These are phyloP conservation scores for Debaryomyces singareniensis DNA, from an alignment of 1,139 yeast species.

Conservation along the genomic window DNA sequence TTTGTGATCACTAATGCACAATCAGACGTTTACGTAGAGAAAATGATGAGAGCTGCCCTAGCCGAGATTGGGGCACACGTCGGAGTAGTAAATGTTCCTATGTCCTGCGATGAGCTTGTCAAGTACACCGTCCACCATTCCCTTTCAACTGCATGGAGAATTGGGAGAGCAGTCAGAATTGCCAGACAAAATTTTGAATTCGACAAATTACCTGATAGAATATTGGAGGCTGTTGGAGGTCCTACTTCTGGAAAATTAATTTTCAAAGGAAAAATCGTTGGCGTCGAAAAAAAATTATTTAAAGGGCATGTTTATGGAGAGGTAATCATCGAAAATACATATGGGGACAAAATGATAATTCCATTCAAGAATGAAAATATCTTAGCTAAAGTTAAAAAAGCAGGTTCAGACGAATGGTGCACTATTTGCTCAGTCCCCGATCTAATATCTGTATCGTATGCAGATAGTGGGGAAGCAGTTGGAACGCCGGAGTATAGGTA, in stretches of 20 bases:
- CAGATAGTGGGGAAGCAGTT: constrained; percentile 38
- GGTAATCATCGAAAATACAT: constrained; percentile 27
- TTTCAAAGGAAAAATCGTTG: constrained; percentile 39
- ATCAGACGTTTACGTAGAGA: constrained; percentile 27
- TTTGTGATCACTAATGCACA: constrained; percentile 28
- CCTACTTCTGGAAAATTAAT: constrained; percentile 23
- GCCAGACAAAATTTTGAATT: constrained; percentile 29
- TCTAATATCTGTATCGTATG: constrained; percentile 35
- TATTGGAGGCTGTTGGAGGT: constrained; percentile 33
- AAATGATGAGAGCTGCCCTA: constrained; percentile 32
- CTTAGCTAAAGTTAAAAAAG: constrained; percentile 17
- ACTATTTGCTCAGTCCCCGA: constrained; percentile 39
- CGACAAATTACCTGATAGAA: constrained; percentile 25
- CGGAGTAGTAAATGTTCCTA: constrained; percentile 31
- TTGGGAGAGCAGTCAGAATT: constrained; percentile 36
- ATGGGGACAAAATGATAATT: constrained; percentile 17
- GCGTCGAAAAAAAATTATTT: constrained; percentile 30
- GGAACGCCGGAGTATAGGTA: constrained; percentile 44
- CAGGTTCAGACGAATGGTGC: constrained; percentile 13
- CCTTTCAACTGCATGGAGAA: constrained; percentile 40
- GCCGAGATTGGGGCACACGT: constrained; percentile 33
- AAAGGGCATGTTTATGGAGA: constrained; percentile 45
- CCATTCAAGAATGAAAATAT: constrained; percentile 45
- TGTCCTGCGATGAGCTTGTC: constrained; percentile 14
- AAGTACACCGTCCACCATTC: constrained; percentile 23